These are phyloP conservation scores for Secale cereale DNA, from an alignment of 176 grass and related monocot genomes.

Conservation along the genomic window DNA sequence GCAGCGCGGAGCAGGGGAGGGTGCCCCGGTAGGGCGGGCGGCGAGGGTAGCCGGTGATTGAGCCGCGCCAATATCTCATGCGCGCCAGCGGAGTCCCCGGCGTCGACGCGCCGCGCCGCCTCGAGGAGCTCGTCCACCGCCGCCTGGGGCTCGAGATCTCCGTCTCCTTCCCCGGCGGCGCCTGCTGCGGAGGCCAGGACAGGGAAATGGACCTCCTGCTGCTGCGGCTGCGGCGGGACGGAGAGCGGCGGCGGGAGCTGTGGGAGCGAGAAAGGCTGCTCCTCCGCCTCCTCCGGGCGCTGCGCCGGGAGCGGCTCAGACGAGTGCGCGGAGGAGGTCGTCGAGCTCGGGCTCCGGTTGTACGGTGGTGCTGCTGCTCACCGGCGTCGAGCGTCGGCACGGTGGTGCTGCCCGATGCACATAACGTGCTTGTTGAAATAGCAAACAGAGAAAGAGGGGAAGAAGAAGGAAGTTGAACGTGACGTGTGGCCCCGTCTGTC, in stretches of 20 bases:
- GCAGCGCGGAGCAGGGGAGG: conserved; percentile 49
- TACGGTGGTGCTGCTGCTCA: no score
- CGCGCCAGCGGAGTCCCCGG: conserved; percentile 41
- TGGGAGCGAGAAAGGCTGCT: neutral
- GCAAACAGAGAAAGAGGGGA: no score
- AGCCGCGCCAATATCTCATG: conserved; percentile 70
- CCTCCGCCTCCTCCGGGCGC: neutral
- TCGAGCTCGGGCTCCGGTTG: conserved; percentile 47
- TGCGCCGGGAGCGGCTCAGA: neutral
- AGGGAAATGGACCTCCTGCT: neutral
- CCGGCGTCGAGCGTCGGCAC: no score
- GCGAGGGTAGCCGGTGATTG: conserved; percentile 51
- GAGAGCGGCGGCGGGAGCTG: conserved; percentile 6
- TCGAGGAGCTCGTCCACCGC: conserved; percentile 45
- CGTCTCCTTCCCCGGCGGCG: neutral
- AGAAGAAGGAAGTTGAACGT: no score
- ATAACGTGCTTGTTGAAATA: no score
- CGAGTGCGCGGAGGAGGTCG: conserved; percentile 12
- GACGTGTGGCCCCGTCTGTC: no score
- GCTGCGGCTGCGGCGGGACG: neutral
- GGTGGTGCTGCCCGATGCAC: no score
- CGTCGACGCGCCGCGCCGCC: conserved; percentile 33
- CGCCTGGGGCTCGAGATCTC: neutral
- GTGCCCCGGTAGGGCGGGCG: neutral
- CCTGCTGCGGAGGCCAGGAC: no score